Evolutionary conservation across 345 rosid species (phyloP).

Genomic region (Corymbia maculata): DNA sequence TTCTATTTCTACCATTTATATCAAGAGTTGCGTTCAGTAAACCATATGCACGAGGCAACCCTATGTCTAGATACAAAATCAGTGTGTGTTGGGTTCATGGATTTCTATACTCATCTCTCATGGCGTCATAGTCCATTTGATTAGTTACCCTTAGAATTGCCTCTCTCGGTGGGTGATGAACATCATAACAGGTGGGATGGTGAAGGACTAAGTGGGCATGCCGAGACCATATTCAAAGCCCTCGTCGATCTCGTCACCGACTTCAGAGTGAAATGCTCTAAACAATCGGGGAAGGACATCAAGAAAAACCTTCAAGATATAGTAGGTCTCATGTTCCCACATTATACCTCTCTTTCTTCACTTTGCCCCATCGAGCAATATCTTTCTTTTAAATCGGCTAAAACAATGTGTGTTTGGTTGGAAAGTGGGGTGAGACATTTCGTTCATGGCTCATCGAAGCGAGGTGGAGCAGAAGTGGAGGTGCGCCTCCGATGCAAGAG

Average conservation of each 20-base stretch:
- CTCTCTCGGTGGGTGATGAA: neutral
- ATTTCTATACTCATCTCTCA: too few species aligned
- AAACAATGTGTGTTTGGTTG: neutral
- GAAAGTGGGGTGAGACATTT: slow-evolving; percentile 59
- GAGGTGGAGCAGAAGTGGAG: slow-evolving; percentile 31
- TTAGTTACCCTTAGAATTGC: neutral
- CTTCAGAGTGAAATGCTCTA: slow-evolving; percentile 7
- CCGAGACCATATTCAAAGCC: slow-evolving; percentile 37
- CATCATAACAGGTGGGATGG: slow-evolving; percentile 41
- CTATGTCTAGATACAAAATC: too few species aligned
- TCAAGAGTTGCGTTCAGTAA: too few species aligned
- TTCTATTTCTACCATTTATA: neutral
- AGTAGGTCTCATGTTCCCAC: slow-evolving; percentile 10
- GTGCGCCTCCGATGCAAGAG: slow-evolving; percentile 21
- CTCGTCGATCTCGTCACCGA: slow-evolving; percentile 35
- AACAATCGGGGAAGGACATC: slow-evolving; percentile 20
- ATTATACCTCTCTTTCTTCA: neutral
- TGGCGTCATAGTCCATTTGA: too few species aligned
- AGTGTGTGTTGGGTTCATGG: too few species aligned
- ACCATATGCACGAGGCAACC: too few species aligned
- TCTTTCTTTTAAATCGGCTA: neutral
- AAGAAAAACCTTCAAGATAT: slow-evolving; percentile 16
- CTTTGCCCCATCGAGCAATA: neutral
- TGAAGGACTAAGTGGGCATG: slow-evolving; percentile 25
- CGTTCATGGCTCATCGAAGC: slow-evolving; percentile 54